Conservation (phyloP, 1,284 basidiomycete species). For the Pseudozyma pruni region DNA sequence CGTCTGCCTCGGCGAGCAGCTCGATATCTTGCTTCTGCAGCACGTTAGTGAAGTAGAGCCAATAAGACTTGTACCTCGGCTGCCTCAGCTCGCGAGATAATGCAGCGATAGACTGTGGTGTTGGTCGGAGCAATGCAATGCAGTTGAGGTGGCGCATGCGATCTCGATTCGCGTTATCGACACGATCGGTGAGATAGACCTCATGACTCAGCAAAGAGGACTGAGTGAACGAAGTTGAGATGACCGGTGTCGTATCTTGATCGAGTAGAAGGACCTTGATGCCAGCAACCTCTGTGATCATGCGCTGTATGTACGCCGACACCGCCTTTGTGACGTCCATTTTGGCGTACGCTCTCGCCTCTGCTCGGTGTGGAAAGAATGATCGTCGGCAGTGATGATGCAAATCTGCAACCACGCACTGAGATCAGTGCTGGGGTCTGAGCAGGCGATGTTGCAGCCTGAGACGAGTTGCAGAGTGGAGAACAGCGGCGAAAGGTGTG, state of each 20-base stretch:
- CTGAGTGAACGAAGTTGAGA: slow-evolving; percentile 93
- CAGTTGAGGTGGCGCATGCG: slow-evolving; percentile 95
- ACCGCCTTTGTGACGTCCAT: slow-evolving; percentile 98
- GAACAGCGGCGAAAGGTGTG: no score
- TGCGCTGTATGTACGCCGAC: slow-evolving; percentile 89
- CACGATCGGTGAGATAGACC: slow-evolving; percentile 95
- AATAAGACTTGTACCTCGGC: slow-evolving; percentile 95
- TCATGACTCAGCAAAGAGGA: slow-evolving; percentile 93
- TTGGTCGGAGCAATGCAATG: slow-evolving; percentile 88
- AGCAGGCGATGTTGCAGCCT: no score
- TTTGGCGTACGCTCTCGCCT: not conserved
- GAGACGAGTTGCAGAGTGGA: not conserved
- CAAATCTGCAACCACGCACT: no score
- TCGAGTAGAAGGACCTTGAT: slow-evolving; percentile 99
- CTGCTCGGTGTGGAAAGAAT: not conserved
- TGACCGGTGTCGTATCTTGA: slow-evolving; percentile 93
- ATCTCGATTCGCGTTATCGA: slow-evolving; percentile 77
- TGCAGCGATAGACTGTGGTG: slow-evolving; percentile 81
- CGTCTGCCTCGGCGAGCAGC: slow-evolving; percentile 90
- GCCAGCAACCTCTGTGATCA: slow-evolving; percentile 81
- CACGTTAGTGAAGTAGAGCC: slow-evolving; percentile 85
- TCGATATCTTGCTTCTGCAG: slow-evolving; percentile 91
- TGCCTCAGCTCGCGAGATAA: slow-evolving; percentile 79
- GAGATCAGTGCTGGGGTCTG: no score
- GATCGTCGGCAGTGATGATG: no score